Evolutionary conservation across 495 filamentous ascomycete species (phyloP).

Genomic region (Penicillium fimorum): DNA sequence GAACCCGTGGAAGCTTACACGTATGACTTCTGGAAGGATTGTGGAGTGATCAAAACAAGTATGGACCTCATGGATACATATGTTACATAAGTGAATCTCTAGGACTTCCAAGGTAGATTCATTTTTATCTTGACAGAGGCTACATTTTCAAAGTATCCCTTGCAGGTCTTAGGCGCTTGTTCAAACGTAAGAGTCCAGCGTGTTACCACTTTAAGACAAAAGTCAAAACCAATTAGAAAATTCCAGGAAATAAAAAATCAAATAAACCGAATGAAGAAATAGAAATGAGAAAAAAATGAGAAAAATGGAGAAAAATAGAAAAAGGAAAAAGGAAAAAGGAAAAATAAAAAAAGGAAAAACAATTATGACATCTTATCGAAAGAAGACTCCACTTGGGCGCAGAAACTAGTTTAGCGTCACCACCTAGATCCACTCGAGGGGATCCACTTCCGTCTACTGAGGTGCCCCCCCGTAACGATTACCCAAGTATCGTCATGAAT

Average conservation of each 20-base stretch:
- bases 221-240: conserved; percentile 2
- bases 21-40: conserved; percentile 13
- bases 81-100: neutral
- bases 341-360: neutral
- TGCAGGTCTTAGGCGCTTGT: conserved; percentile 11
- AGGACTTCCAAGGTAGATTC: too few species aligned
- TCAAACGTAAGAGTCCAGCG: conserved; percentile 9
- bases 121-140: neutral
- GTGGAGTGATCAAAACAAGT: conserved; percentile 7
- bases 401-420: conserved; percentile 5
- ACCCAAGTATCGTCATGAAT: conserved; percentile 11
- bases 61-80: neutral
- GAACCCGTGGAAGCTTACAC: conserved; percentile 11
- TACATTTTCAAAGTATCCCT: neutral
- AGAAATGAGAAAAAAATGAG: neutral
- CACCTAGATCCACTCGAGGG: neutral
- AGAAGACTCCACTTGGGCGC: conserved; percentile 9
- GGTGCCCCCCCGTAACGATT: conserved; percentile 4
- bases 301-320: neutral
- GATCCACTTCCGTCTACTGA: neutral
- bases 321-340: neutral
- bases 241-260: neutral
- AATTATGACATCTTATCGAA: conserved; percentile 15
- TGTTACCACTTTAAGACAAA: conserved; percentile 2
- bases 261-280: neutral